Evolutionary conservation across 768 basidiomycete genomes (phyloP), one percentile per base, ranked within the genome.

Genomic region (Lactarius psammicola): DNA sequence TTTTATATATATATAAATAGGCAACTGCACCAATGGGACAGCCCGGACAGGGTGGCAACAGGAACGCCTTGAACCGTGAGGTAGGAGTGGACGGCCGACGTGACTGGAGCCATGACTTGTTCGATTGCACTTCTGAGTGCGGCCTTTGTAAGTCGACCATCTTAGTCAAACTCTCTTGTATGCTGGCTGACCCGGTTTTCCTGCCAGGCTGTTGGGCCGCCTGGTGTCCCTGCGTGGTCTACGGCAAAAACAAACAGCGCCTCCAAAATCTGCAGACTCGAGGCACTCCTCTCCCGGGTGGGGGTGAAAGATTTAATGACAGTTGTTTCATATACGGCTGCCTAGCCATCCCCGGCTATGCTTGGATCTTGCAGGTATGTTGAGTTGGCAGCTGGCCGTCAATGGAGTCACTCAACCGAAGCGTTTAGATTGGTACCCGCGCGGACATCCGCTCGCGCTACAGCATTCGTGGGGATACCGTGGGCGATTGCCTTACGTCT

Each of bases 161-260:
- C 23, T 28, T 5, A 30, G 46, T 59, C 44, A 66, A 69, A 36
- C 26, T 6, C 6, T 51, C 23, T 23, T 9, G 4, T 26, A 15
- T 65, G 60, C 59, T 63, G 71, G 17, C 72, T 74, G 26, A 28
- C n/a, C 5, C 0, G 33, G 30, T 60, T 51, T 10, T 20, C 6
- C 20, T 17, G 30, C 7, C n/a, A 81, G 80, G 76, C 66, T 63
- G 77, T 46, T 65, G 77, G 11, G 68, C 80, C 1, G 75, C 70
- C 38, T 82, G 71, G 69, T 79, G 75, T 73, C 80, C 81, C 0
- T 82, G 80, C 71, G 67, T 80, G 60, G 69, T 75, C 44, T 80
- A 80, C 69, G 70, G 74, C 44, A 71, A 78, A 67, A 76, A 76
- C 71, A 80, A 78, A 69, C 72, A 72, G 28, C 80, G 81, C 61